These are phyloP conservation scores for Massarina eburnea DNA, from an alignment of 2,329 filamentous ascomycete species.

Conservation along the genomic window DNA sequence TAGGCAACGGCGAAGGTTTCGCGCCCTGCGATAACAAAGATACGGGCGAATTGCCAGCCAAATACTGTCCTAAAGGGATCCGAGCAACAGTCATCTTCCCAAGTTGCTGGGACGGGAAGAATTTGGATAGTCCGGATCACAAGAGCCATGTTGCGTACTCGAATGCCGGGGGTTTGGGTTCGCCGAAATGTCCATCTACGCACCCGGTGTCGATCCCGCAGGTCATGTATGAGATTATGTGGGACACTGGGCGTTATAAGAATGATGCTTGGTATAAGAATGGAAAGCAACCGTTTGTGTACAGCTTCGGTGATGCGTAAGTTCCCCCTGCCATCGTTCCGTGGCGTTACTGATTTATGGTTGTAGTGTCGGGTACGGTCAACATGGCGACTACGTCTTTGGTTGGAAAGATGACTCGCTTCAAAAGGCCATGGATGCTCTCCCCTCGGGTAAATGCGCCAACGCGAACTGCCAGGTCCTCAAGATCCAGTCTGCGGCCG, in stretches of 20 bases:
- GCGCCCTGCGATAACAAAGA: slow-evolving; percentile 29
- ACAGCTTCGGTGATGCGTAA: slow-evolving; percentile 30
- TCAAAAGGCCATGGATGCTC: slow-evolving; percentile 33
- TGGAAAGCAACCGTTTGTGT: slow-evolving; percentile 31
- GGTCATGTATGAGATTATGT: slow-evolving; percentile 49
- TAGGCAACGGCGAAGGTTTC: slow-evolving; percentile 26
- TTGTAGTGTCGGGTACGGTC: background rate
- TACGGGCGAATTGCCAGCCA: slow-evolving; percentile 55
- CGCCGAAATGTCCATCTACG: slow-evolving; percentile 50
- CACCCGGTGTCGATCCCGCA: slow-evolving; percentile 51
- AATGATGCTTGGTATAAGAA: slow-evolving; percentile 23
- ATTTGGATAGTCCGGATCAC: slow-evolving; percentile 57
- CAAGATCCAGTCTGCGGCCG: slow-evolving; percentile 30
- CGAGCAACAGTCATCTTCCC: slow-evolving; percentile 71
- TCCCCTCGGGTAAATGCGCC: slow-evolving; percentile 29
- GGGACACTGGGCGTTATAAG: slow-evolving; percentile 41
- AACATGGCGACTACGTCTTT: slow-evolving; percentile 14
- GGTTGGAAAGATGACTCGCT: slow-evolving; percentile 32
- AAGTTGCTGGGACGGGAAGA: slow-evolving; percentile 68
- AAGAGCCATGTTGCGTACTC: slow-evolving; percentile 68
- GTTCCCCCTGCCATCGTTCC: slow-evolving; percentile 3
- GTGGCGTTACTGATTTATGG: background rate
- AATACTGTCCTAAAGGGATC: slow-evolving; percentile 75
- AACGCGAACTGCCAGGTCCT: slow-evolving; percentile 34
- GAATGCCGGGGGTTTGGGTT: slow-evolving; percentile 26